Percentiles rank a stretch among this genome's conserved stretches.
phyloP scores from a whole-genome alignment of 345 rosid genomes.

The Eutrema japonicum region DNA sequence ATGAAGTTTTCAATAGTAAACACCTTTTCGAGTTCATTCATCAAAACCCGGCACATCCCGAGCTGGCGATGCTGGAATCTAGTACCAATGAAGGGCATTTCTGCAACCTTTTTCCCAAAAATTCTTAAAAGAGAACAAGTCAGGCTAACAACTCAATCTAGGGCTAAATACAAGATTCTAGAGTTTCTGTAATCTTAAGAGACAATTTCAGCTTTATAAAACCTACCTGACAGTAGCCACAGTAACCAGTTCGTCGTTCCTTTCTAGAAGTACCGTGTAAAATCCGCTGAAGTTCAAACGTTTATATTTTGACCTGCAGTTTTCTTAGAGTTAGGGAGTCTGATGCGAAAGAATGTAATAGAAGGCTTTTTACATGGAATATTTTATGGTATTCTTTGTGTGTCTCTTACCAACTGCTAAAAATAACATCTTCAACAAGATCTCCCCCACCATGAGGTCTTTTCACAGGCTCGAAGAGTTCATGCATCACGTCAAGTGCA shows the following conservation, averaged over 20 bases:
- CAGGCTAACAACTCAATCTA: conserved; percentile 32
- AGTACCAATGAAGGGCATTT: conserved; percentile 67
- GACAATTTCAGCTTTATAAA: conserved; percentile 27
- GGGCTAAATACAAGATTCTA: neutral
- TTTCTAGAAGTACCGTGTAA: conserved; percentile 76
- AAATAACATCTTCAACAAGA: conserved; percentile 70
- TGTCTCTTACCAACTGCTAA: conserved; percentile 64
- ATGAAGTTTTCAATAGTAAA: conserved; percentile 20
- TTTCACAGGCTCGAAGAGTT: conserved; percentile 75
- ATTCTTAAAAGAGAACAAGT: conserved; percentile 52
- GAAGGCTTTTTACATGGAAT: neutral
- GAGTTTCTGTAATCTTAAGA: conserved; percentile 12
- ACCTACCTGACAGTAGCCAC: conserved; percentile 73
- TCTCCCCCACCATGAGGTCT: conserved; percentile 63
- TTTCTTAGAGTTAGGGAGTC: conserved; percentile 14
- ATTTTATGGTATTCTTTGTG: conserved; percentile 13
- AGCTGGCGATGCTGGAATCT: conserved; percentile 55
- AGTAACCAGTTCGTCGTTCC: conserved; percentile 62
- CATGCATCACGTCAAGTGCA: conserved; percentile 82
- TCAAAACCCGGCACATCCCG: conserved; percentile 64
- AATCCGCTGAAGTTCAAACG: conserved; percentile 80
- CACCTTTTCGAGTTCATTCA: conserved; percentile 67
- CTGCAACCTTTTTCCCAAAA: conserved; percentile 62
- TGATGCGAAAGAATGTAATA: conserved; percentile 15
- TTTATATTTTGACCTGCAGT: conserved; percentile 62